Evolutionary conservation across 2,329 filamentous ascomycete genomes (phyloP).

Genomic region (Albifimbria verrucaria): DNA sequence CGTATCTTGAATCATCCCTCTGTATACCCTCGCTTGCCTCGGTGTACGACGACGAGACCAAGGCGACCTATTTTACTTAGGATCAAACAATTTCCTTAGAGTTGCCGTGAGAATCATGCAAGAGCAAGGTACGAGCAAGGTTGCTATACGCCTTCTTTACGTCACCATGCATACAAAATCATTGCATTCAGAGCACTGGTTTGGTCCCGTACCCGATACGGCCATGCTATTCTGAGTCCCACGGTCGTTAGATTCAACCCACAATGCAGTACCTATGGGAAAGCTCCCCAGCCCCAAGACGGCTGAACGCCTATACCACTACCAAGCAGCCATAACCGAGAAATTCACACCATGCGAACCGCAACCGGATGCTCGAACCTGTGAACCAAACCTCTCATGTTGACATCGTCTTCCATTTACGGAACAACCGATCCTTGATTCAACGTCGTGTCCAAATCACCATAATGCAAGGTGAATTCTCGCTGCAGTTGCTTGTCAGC

Average conservation of each 20-base stretch:
- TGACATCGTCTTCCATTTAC: conserved; percentile 12
- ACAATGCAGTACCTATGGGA: conserved; percentile 23
- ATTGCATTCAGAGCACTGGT: no score
- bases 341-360: conserved; percentile 5
- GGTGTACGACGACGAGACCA: no score
- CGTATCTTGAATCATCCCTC: no score
- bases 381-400: conserved; percentile 5
- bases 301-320: conserved; percentile 26
- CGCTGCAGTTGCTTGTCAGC: conserved; percentile 36
- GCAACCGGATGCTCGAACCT: background rate
- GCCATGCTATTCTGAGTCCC: conserved; percentile 24
- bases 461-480: conserved; percentile 59
- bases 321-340: conserved; percentile 9
- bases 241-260: conserved; percentile 25
- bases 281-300: conserved; percentile 22
- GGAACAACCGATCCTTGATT: conserved; percentile 27
- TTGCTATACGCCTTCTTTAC: no score
- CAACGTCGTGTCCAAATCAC: conserved; percentile 54
- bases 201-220: no score
- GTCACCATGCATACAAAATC: no score
- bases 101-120: no score
- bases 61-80: no score
- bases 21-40: no score
- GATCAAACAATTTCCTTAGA: no score
- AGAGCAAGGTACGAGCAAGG: no score